Base-by-base conservation (phyloP, 768 basidiomycete species). In the Rhizopogon rudus region DNA sequence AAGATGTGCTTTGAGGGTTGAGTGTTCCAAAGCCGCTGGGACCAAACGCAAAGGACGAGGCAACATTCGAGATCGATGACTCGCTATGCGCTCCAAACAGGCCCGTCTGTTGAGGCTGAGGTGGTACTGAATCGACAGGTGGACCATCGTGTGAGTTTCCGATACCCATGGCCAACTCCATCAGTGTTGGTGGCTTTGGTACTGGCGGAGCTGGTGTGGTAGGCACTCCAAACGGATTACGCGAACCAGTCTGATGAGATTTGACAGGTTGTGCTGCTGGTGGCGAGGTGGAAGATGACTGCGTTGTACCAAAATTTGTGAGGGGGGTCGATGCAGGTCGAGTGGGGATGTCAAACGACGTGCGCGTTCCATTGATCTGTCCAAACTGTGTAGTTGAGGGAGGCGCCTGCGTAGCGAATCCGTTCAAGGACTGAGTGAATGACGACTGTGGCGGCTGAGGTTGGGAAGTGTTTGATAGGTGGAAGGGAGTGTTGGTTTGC, bases 141-240 rank as follows among this genome's bases (percentile, higher is more conserved):
- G 42, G 35, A 40, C 58, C 31, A 22, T 39, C 16, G 51, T 61
- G 53, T n/a, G 51, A 37, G 42, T 58, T 65, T 43, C 71, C 73
- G 16, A 70, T 60, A 9, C 82, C 80, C 73, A 79, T 80, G 3
- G 86, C 80, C 13, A 98, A 71, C 64, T 97, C 89, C 71, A 89
- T 81, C 64, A 98, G 73, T 2, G 91, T 93, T 9, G 88, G 91
- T 29, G 77, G 81, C 67, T 86, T 88, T 1, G 91, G 88, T 28
- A 90, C 75, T 14, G 88, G 84, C 1, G 85, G 81, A 14, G 75
- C 72, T 22, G 82, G 73, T 8, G 79, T 77, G 5, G 80, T 75
- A 4, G 90, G 82, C 31, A 83, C 81, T 6, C 93, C 95, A 60
- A 99, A 99, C 3, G 97, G 97, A 77, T 99, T 99, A 61, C 84